These are phyloP conservation scores for Penicillium tannophilum DNA, from an alignment of 495 filamentous ascomycete species.

Conservation along the genomic window DNA sequence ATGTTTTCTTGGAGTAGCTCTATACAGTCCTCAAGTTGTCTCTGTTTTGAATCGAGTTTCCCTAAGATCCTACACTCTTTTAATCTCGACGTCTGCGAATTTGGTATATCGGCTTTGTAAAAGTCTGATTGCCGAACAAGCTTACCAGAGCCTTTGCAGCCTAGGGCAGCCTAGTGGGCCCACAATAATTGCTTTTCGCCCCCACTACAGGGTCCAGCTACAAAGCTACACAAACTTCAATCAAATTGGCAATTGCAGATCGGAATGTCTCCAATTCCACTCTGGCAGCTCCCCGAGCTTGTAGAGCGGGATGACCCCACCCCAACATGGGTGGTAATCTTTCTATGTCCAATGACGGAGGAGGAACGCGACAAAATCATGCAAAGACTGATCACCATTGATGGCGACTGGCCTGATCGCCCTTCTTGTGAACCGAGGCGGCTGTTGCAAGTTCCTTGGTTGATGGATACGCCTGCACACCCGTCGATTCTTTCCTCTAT, in stretches of 20 bases:
- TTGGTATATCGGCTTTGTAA: not conserved
- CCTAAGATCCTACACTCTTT: no score
- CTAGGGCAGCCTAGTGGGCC: not conserved
- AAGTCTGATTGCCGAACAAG: not conserved
- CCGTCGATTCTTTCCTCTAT: slow-evolving; percentile 7
- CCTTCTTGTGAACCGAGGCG: slow-evolving; percentile 7
- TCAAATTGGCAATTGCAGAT: not conserved
- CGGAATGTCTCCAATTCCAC: not conserved
- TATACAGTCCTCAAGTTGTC: not conserved
- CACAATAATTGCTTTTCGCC: not conserved
- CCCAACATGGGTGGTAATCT: slow-evolving; percentile 12
- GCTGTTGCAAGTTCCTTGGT: slow-evolving; percentile 13
- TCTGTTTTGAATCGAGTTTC: no score
- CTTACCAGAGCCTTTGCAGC: not conserved
- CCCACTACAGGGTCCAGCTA: not conserved
- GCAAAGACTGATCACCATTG: slow-evolving; percentile 7
- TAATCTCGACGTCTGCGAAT: no score
- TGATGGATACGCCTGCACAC: slow-evolving; percentile 1
- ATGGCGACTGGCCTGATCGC: slow-evolving; percentile 12
- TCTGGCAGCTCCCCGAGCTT: slow-evolving; percentile 2
- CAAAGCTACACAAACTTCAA: not conserved
- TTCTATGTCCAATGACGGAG: slow-evolving; percentile 9
- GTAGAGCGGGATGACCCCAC: not conserved
- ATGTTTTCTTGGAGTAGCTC: not conserved
- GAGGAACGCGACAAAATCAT: slow-evolving; percentile 6